Percentiles rank a stretch among this genome's conserved stretches.
phyloP scores from a whole-genome alignment of 192 early-diverging fungal species.

The Coemansia sp. region DNA sequence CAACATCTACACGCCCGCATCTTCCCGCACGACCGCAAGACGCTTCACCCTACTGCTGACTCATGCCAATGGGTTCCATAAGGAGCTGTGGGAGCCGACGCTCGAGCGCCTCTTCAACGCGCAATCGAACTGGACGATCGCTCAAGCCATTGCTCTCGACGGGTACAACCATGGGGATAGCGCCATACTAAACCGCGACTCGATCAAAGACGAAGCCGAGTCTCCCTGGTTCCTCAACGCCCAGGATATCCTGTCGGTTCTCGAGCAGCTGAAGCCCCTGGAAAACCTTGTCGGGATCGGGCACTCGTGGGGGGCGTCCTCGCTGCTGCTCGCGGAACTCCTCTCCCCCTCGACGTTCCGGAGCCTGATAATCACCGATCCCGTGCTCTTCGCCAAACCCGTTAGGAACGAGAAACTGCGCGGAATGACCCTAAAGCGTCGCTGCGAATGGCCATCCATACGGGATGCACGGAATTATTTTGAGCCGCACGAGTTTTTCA shows the following conservation, averaged over 20 bases:
- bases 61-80: slow-evolving; percentile 55
- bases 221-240: slow-evolving; percentile 36
- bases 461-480: slow-evolving; percentile 26
- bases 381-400: slow-evolving; percentile 16
- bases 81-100: slow-evolving; percentile 52
- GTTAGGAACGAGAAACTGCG: not conserved
- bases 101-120: slow-evolving; percentile 22
- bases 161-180: slow-evolving; percentile 54
- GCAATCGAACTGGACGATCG: slow-evolving; percentile 20
- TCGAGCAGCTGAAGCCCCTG: slow-evolving; percentile 21
- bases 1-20: slow-evolving; percentile 31
- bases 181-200: slow-evolving; percentile 28
- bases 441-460: slow-evolving; percentile 15
- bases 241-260: slow-evolving; percentile 34
- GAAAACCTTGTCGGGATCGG: slow-evolving; percentile 37
- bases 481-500: slow-evolving; percentile 31
- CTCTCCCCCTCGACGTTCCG: slow-evolving; percentile 29
- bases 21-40: not conserved
- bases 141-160: slow-evolving; percentile 37
- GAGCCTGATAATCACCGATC: slow-evolving; percentile 31
- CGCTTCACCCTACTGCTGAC: slow-evolving; percentile 34
- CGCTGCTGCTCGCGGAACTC: slow-evolving; percentile 35
- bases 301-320: slow-evolving; percentile 49
- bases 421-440: slow-evolving; percentile 19
- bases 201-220: slow-evolving; percentile 9